Evolutionary conservation across 164 flowering plant species (phyloP).

Genomic region (Vitis rotundifolia): DNA sequence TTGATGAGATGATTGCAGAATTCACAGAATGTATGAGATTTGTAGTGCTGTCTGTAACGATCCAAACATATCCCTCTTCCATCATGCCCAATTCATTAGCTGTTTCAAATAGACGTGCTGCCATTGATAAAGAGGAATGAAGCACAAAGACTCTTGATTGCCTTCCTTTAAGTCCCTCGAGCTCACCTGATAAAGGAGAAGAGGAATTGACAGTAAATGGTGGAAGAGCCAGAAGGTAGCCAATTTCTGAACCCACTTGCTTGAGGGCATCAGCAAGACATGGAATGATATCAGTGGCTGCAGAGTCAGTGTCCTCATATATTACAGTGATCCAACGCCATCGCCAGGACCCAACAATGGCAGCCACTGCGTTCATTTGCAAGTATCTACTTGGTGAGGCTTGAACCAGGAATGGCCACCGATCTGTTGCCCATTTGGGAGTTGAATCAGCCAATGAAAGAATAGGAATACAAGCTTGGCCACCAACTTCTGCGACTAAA

Average conservation of each 20-base stretch:
- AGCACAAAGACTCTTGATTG: constrained; percentile 28
- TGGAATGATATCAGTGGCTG: constrained; percentile 3
- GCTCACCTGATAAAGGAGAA: constrained; percentile 9
- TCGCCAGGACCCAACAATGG: constrained; percentile 20
- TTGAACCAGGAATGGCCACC: constrained; percentile 21
- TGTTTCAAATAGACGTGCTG: constrained; percentile 11
- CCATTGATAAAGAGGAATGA: constrained; percentile 16
- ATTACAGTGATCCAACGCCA: constrained; percentile 27
- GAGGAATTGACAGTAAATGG: background rate
- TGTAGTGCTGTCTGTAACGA: constrained; percentile 13
- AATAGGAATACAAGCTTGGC: constrained; percentile 15
- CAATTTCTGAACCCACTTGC: constrained; percentile 16
- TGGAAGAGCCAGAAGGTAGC: constrained; percentile 15
- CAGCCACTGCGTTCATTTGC: constrained; percentile 27
- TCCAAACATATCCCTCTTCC: constrained; percentile 32
- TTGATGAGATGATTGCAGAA: constrained; percentile 11
- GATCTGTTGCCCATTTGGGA: constrained; percentile 13
- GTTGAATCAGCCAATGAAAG: constrained; percentile 18
- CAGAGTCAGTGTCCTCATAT: constrained; percentile 20
- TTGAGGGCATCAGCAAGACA: constrained; percentile 13
- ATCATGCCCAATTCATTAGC: constrained; percentile 31
- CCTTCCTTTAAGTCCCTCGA: constrained; percentile 13
- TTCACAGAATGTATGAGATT: constrained; percentile 14
- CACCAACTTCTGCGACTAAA: constrained; percentile 19
- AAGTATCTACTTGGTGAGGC: constrained; percentile 4